phyloP scores from a whole-genome alignment of 2,329 filamentous ascomycete genomes.

The Hypoxylon sp. region DNA sequence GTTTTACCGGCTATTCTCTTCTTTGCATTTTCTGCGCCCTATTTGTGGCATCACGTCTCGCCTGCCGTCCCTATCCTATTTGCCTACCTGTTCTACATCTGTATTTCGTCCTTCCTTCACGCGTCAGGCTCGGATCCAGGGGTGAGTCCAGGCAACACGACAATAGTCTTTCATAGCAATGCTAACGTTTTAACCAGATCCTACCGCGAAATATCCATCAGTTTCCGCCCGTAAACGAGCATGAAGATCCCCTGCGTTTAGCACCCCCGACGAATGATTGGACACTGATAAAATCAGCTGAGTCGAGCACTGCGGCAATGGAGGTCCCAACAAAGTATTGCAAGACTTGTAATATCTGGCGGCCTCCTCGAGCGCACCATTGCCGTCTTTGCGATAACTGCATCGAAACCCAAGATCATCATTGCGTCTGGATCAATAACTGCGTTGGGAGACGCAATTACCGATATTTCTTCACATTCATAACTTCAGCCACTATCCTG shows the following conservation, averaged over 20 bases:
- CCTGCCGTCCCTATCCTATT: constrained; percentile 91
- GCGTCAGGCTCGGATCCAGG: constrained; percentile 93
- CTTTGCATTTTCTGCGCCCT: constrained; percentile 85
- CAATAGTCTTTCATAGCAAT: not conserved
- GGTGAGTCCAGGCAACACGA: constrained; percentile 68
- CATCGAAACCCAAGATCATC: constrained; percentile 96
- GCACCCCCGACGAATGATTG: constrained; percentile 92
- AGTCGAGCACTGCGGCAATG: constrained; percentile 84
- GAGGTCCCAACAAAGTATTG: constrained; percentile 99
- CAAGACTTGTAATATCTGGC: constrained; percentile 97
- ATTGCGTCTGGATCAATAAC: constrained; percentile 99
- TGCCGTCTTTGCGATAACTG: constrained; percentile 98
- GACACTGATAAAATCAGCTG: constrained; percentile 88
- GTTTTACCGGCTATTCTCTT: constrained; percentile 84
- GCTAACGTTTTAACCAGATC: constrained; percentile 70
- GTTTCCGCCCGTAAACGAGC: constrained; percentile 80
- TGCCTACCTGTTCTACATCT: constrained; percentile 91
- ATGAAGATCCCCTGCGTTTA: constrained; percentile 83
- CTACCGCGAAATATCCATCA: constrained; percentile 91
- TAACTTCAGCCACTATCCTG: constrained; percentile 82
- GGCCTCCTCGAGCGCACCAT: constrained; percentile 93
- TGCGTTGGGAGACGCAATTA: constrained; percentile 98
- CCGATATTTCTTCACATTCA: constrained; percentile 95
- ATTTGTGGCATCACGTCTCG: constrained; percentile 87
- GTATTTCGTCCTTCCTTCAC: constrained; percentile 92